phyloP scores from a whole-genome alignment of 306 rosid species.

The Cucurbita argyrosperma region DNA sequence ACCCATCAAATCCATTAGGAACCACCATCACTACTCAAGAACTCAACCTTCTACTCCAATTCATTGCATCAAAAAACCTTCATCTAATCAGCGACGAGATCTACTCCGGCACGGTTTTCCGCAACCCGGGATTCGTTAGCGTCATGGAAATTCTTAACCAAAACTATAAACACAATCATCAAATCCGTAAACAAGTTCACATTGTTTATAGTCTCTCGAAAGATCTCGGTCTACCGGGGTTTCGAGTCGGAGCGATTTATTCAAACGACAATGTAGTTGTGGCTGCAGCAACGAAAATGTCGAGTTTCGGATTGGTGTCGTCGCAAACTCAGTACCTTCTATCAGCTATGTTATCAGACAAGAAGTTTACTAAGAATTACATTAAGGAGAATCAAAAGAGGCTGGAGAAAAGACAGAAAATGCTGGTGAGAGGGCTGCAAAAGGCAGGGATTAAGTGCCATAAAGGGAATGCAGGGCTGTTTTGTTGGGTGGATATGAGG shows the following conservation, averaged over 20 bases:
- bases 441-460: constrained; percentile 1
- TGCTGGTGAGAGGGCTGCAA: not conserved
- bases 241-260: not conserved
- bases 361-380: constrained; percentile 1
- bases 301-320: constrained; percentile 3
- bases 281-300: constrained; percentile 4
- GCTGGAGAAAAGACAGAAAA: not conserved
- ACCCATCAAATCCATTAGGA: constrained; percentile 7
- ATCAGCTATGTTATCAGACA: not conserved
- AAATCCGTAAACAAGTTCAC: not conserved
- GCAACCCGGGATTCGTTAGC: not conserved
- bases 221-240: constrained; percentile 7
- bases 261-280: not conserved
- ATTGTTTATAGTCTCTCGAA: constrained; percentile 2
- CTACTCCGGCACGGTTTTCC: not conserved
- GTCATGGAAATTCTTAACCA: not conserved
- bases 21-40: not conserved
- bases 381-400: not conserved
- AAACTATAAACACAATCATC: not conserved
- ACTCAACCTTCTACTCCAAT: not conserved
- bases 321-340: constrained; percentile 7
- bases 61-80: not conserved
- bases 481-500: constrained; percentile 6
- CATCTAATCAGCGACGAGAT: constrained; percentile 10
- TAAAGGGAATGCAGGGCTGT: not conserved